Conservation (phyloP, 768 basidiomycete species). For the Clitopilus passeckerianus region DNA sequence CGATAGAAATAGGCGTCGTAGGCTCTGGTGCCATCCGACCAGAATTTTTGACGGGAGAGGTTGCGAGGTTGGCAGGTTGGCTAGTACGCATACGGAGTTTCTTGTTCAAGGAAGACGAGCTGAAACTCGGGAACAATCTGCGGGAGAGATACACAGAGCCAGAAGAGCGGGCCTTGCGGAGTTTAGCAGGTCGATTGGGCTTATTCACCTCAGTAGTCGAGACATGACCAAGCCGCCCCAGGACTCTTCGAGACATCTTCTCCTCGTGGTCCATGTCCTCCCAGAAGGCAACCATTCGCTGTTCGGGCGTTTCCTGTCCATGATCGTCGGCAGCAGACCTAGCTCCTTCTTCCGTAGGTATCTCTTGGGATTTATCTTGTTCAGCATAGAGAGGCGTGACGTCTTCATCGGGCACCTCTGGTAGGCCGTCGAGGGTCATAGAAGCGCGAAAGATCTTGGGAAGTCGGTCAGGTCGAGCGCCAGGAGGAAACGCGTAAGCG, state of each 20-base stretch:
- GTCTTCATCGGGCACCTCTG: constrained; percentile 3
- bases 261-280: constrained; percentile 39
- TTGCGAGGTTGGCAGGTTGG: constrained; percentile 23
- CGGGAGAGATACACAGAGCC: constrained; percentile 15
- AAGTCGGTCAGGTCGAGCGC: constrained; percentile 1
- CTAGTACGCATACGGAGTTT: constrained; percentile 32
- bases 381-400: not conserved
- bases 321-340: constrained; percentile 14
- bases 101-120: constrained; percentile 26
- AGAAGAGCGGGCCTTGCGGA: constrained; percentile 33
- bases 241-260: constrained; percentile 1
- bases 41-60: constrained; percentile 7
- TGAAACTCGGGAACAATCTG: constrained; percentile 22
- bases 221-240: constrained; percentile 13
- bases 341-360: constrained; percentile 3
- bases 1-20: constrained; percentile 7
- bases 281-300: constrained; percentile 35
- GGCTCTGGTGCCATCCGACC: constrained; percentile 11
- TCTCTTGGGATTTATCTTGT: constrained; percentile 7
- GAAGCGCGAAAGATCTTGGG: constrained; percentile 8
- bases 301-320: constrained; percentile 11
- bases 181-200: constrained; percentile 24
- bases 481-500: not conserved
- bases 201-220: constrained; percentile 12
- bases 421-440: constrained; percentile 9